Base-by-base conservation (phyloP, 495 filamentous ascomycete species). In the Aspergillus hancockii region DNA sequence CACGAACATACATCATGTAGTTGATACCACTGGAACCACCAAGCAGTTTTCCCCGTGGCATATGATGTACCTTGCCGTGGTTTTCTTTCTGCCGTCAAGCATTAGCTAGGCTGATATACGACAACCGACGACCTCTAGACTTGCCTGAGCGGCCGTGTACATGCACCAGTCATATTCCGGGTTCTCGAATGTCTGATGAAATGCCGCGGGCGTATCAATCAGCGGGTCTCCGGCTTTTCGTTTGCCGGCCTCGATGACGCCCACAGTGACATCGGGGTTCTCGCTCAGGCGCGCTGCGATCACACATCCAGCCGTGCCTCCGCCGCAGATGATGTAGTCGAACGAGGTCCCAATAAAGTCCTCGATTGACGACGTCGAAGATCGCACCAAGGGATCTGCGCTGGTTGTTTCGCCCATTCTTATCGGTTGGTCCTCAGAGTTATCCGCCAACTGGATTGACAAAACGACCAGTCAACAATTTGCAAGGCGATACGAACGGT, bases 241-340 rank as follows among this genome's bases (percentile, higher is more conserved):
- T 7, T 16, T n/a, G 14, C 63, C 63, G n/a, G 63, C 63, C 55
- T 67, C 64, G 32, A 67, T 46, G 13, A 65, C 57, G 23, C 54
- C 53, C 21, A 66, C 64, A 12, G 41, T 23, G 10, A 64, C 16
- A 49, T 52, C 43, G 0, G 57, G 50, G 38, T 72, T 31, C 55
- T 79, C 77, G n/a, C 69, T 70, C 21, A 79, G 64, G 16, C 76
- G 70, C 34, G 63, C 55, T 12, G 75, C 78, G 12, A 78, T 61
- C 22, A 76, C 72, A n/a, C 75, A 63, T n/a, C 74, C 75, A 19
- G 69, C 61, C 3, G 72, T 75, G 13, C 77, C 74, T 38, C 75
- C 75, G 8, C 77, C 77, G 51, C 75, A 61, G 45, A 79, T 65
- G 34, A 80, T 57, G 52, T 75, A 67, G 57, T 70, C 67, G 50